Evolutionary conservation across 2,329 filamentous ascomycete species (phyloP).

Genomic region (Teratosphaeria destructans): DNA sequence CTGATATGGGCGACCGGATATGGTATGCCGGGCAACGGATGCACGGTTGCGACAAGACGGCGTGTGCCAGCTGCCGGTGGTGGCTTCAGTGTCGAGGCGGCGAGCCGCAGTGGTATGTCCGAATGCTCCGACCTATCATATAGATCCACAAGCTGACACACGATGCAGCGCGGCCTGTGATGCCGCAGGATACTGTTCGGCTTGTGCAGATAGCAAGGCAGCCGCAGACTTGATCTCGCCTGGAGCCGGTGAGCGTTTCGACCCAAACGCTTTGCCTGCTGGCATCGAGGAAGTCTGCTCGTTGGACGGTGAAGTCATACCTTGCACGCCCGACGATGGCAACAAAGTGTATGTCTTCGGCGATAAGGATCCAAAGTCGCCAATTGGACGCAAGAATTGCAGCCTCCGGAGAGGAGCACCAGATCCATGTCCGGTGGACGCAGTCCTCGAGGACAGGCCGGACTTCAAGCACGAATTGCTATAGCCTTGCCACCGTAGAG

Average conservation of each 20-base stretch:
- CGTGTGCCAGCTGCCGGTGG: constrained; percentile 7
- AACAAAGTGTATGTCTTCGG: not conserved
- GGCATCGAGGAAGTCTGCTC: not conserved
- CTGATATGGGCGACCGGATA: constrained; percentile 1
- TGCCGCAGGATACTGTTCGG: constrained; percentile 3
- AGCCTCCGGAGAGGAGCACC: not conserved
- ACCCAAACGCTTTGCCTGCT: not conserved
- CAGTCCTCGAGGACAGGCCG: not conserved
- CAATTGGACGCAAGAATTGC: not conserved
- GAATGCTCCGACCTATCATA: not conserved
- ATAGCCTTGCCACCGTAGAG: not conserved
- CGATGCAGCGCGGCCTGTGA: constrained; percentile 5
- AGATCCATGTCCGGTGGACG: not conserved
- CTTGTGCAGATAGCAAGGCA: not conserved
- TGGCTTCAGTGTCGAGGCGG: constrained; percentile 2
- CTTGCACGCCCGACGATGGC: not conserved
- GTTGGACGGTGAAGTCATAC: not conserved
- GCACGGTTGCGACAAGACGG: constrained; percentile 5
- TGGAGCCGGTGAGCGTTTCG: not conserved
- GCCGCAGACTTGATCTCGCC: not conserved
- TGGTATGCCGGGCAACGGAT: constrained; percentile 5
- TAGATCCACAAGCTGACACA: not conserved
- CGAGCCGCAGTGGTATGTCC: constrained; percentile 4
- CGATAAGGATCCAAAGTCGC: not conserved
- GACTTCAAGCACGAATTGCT: not conserved